These are phyloP conservation scores for Castanea crenata DNA, from an alignment of 306 rosid species.

Conservation along the genomic window DNA sequence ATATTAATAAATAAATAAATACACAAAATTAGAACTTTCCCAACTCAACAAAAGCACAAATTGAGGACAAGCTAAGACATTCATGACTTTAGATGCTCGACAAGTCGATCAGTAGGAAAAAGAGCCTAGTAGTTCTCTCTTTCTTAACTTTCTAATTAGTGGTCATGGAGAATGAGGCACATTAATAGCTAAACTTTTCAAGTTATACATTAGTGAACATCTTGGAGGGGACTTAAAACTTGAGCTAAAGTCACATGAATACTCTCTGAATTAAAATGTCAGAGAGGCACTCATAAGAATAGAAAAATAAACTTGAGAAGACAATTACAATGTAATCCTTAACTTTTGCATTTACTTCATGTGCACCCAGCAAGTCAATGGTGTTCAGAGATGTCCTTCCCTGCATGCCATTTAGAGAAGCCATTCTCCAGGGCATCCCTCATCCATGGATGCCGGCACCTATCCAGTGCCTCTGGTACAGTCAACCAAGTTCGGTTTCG, in stretches of 20 bases:
- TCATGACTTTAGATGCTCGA: neutral
- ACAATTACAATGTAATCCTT: neutral
- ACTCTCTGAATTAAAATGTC: constrained; percentile 4
- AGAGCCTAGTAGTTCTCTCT: neutral
- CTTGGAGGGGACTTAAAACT: constrained; percentile 1
- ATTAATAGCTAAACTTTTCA: neutral
- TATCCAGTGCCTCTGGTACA: constrained; percentile 57
- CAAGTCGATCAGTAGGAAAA: neutral
- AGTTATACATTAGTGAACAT: neutral
- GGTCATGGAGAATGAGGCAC: neutral
- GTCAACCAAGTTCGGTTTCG: constrained; percentile 82
- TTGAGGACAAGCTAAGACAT: too few species aligned
- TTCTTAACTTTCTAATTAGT: neutral
- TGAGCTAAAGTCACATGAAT: neutral
- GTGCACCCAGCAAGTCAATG: constrained; percentile 19
- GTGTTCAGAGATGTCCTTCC: constrained; percentile 10
- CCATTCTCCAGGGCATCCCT: constrained; percentile 64
- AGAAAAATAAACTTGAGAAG: neutral
- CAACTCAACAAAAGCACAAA: too few species aligned
- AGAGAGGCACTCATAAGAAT: neutral
- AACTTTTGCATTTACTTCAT: neutral
- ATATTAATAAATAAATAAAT: too few species aligned
- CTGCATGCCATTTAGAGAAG: constrained; percentile 64
- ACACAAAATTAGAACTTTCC: too few species aligned
- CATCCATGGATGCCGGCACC: constrained; percentile 89